Percentiles rank a stretch among this genome's conserved stretches.
Conservation (phyloP, 2,329 filamentous ascomycete genomes). For the Penicillium crustosum region DNA sequence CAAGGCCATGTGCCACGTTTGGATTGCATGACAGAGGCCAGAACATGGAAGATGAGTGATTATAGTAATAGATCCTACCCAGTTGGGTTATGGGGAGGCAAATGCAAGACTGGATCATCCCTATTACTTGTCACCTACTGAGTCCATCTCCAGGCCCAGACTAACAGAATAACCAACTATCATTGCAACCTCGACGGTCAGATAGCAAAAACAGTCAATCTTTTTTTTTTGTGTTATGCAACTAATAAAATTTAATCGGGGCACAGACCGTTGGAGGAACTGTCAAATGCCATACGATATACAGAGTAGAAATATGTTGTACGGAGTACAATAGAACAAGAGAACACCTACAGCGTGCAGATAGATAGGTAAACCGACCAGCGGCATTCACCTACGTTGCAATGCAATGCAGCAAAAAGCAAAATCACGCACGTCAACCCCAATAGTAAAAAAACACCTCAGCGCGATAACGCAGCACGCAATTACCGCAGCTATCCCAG, state of each 20-base stretch:
- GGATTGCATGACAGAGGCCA: neutral
- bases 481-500: neutral
- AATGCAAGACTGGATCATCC: neutral
- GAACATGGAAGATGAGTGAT: neutral
- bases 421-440: neutral
- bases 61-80: neutral
- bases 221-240: neutral
- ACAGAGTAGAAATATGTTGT: neutral
- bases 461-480: neutral
- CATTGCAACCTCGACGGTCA: neutral
- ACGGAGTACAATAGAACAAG: neutral
- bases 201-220: neutral
- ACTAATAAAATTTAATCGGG: slow-evolving; percentile 1
- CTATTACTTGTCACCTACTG: neutral
- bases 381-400: neutral
- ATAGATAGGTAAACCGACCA: neutral
- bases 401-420: neutral
- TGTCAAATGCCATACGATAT: neutral
- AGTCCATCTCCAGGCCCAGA: neutral
- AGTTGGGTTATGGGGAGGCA: neutral
- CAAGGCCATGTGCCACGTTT: neutral
- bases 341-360: neutral
- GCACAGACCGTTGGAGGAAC: slow-evolving; percentile 4
- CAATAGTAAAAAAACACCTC: neutral
- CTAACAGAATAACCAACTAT: neutral